phyloP scores from a whole-genome alignment of 805 yeast species.

The Tanozyma kutaoensis region DNA sequence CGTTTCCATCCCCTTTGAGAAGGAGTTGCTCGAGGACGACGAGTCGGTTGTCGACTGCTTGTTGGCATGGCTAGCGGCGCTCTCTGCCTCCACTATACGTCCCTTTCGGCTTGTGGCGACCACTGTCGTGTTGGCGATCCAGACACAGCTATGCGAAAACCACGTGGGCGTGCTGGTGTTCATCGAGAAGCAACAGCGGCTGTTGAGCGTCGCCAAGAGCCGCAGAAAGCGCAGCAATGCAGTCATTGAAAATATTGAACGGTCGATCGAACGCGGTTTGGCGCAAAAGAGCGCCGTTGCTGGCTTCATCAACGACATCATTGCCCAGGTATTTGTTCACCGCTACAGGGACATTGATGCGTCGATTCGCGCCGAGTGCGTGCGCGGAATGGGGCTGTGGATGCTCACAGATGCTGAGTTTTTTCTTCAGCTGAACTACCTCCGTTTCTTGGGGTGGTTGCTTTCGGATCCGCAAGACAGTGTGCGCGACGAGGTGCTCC shows the following conservation, averaged over 20 bases:
- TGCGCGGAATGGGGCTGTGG: slow-evolving; percentile 54
- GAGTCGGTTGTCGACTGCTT: too few relatives aligned
- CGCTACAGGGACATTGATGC: slow-evolving; percentile 75
- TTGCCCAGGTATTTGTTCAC: slow-evolving; percentile 54
- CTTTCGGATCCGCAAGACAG: slow-evolving; percentile 52
- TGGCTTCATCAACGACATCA: slow-evolving; percentile 50
- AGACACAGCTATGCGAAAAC: slow-evolving; percentile 44
- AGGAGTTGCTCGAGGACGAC: too few relatives aligned
- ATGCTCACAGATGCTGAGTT: slow-evolving; percentile 57
- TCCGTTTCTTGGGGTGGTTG: slow-evolving; percentile 76
- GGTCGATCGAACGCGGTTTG: slow-evolving; percentile 20
- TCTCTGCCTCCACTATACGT: slow-evolving; percentile 58
- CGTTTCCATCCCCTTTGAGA: slow-evolving; percentile 29
- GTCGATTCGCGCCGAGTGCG: slow-evolving; percentile 56
- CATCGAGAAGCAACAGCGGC: slow-evolving; percentile 31
- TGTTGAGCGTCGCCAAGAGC: slow-evolving; percentile 17
- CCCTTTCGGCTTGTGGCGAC: slow-evolving; percentile 63
- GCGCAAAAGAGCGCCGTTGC: slow-evolving; percentile 39
- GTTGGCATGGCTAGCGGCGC: slow-evolving; percentile 62
- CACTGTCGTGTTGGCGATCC: slow-evolving; percentile 40
- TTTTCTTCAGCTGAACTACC: slow-evolving; percentile 55
- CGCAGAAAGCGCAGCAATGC: slow-evolving; percentile 19
- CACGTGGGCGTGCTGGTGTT: slow-evolving; percentile 21
- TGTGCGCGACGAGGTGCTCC: slow-evolving; percentile 57
- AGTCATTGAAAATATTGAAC: slow-evolving; percentile 33